phyloP scores from a whole-genome alignment of 2,329 filamentous ascomycete genomes.

The Knufia fluminis region DNA sequence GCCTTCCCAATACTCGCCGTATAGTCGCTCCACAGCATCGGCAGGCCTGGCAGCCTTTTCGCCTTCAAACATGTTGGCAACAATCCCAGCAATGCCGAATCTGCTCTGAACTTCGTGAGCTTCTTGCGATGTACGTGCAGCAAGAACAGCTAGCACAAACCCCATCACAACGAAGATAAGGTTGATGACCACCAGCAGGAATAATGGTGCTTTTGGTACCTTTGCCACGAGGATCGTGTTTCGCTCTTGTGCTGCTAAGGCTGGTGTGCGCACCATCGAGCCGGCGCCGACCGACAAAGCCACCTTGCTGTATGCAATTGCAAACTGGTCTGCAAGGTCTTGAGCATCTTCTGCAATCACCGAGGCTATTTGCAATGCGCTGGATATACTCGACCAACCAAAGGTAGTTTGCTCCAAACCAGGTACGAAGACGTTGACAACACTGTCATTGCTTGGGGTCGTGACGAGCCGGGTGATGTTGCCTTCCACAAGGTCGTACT shows the following conservation, averaged over 20 bases:
- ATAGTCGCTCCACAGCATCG: constrained; percentile 9
- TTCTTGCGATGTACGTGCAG: constrained; percentile 6
- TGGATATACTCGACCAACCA: background rate
- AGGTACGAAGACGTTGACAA: constrained; percentile 3
- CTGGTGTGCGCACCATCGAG: constrained; percentile 2
- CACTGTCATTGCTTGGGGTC: constrained; percentile 14
- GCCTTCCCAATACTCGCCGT: constrained; percentile 9
- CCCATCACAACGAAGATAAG: constrained; percentile 12
- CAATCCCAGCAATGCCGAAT: constrained; percentile 12
- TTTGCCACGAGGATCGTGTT: constrained; percentile 9
- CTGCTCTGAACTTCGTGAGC: constrained; percentile 11
- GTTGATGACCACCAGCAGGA: constrained; percentile 10
- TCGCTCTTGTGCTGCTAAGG: constrained; percentile 8
- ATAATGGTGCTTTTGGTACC: constrained; percentile 13
- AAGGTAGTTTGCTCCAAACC: background rate
- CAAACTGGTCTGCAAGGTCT: constrained; percentile 6
- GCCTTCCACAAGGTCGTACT: constrained; percentile 20
- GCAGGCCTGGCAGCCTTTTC: background rate
- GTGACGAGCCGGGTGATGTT: constrained; percentile 12
- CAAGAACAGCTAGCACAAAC: constrained; percentile 6
- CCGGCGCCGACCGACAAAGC: constrained; percentile 8
- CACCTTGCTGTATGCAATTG: constrained; percentile 8
- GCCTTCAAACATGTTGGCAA: constrained; percentile 11
- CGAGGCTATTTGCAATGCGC: background rate
- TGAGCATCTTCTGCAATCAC: background rate